phyloP scores from a whole-genome alignment of 306 rosid genomes.

The Prosopis cineraria region DNA sequence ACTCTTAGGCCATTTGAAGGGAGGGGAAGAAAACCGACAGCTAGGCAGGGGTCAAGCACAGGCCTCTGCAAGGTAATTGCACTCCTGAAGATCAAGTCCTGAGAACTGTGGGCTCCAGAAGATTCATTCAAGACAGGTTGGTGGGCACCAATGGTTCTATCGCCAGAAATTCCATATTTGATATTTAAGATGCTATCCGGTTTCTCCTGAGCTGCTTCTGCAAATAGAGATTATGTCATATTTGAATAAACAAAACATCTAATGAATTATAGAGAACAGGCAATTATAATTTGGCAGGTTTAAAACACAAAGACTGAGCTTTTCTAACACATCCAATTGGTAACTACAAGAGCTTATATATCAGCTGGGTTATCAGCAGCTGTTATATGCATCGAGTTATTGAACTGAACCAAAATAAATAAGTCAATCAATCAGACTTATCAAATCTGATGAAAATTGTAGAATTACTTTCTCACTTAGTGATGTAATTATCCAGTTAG shows the following conservation, averaged over 20 bases:
- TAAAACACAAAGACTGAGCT: not conserved
- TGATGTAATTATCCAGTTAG: not conserved
- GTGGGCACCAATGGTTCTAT: slow-evolving; percentile 87
- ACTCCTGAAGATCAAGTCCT: slow-evolving; percentile 80
- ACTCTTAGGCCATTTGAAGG: slow-evolving; percentile 85
- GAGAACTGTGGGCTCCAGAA: slow-evolving; percentile 50
- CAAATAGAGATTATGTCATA: slow-evolving; percentile 9
- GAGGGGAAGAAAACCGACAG: slow-evolving; percentile 97
- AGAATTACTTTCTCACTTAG: slow-evolving; percentile 22
- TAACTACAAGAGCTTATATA: slow-evolving; percentile 14
- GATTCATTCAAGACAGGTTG: slow-evolving; percentile 59
- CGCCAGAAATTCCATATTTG: slow-evolving; percentile 84
- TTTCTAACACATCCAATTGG: not conserved
- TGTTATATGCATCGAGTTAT: slow-evolving; percentile 2
- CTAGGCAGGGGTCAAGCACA: slow-evolving; percentile 91
- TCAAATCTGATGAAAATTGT: slow-evolving; percentile 27
- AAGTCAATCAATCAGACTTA: slow-evolving; percentile 17
- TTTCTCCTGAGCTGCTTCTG: slow-evolving; percentile 55
- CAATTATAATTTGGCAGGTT: slow-evolving; percentile 23
- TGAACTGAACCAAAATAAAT: slow-evolving; percentile 20
- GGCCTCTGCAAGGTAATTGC: slow-evolving; percentile 88
- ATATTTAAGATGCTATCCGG: slow-evolving; percentile 80
- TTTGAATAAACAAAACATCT: slow-evolving; percentile 18
- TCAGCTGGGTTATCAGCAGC: slow-evolving; percentile 17
- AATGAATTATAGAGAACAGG: slow-evolving; percentile 27